Conservation (phyloP, 768 basidiomycete genomes). For the Boletus vinaceobasis region DNA sequence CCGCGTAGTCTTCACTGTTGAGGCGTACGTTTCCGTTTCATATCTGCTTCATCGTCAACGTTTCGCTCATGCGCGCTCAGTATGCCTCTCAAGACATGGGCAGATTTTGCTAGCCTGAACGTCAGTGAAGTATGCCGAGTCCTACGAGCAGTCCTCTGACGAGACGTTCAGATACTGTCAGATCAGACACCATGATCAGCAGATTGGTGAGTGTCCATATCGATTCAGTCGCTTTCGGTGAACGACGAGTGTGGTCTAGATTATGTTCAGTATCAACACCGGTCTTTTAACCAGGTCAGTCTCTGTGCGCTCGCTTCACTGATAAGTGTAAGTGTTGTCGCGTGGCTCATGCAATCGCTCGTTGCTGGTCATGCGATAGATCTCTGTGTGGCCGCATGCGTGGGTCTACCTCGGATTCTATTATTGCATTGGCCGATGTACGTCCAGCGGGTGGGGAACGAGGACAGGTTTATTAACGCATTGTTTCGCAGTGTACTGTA, state of each 20-base stretch:
- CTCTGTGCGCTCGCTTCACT: slow-evolving; percentile 58
- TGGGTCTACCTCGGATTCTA: slow-evolving; percentile 65
- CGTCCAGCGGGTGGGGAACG: slow-evolving; percentile 18
- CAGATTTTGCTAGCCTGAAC: slow-evolving; percentile 46
- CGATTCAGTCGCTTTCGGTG: background rate
- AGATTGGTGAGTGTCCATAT: slow-evolving; percentile 29
- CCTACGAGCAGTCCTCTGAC: background rate
- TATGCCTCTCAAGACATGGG: slow-evolving; percentile 42
- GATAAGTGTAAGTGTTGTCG: slow-evolving; percentile 39
- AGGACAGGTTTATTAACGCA: background rate
- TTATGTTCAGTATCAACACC: slow-evolving; percentile 52
- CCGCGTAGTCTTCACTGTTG: slow-evolving; percentile 33
- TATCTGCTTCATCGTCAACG: background rate
- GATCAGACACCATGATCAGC: slow-evolving; percentile 54
- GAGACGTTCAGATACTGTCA: slow-evolving; percentile 7
- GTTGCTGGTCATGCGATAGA: slow-evolving; percentile 33
- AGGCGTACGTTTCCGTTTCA: slow-evolving; percentile 33
- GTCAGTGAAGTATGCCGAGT: slow-evolving; percentile 12
- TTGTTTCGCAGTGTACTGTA: slow-evolving; percentile 48
- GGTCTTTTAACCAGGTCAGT: slow-evolving; percentile 30
- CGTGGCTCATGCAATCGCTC: background rate
- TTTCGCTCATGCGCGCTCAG: slow-evolving; percentile 28
- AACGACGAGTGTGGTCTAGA: slow-evolving; percentile 25
- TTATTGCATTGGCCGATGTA: slow-evolving; percentile 60
- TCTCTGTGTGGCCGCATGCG: slow-evolving; percentile 44